Evolutionary conservation across 495 filamentous ascomycete species (phyloP), one percentile per base, ranked within the genome.

Genomic region (Bathelium albidoporum): DNA sequence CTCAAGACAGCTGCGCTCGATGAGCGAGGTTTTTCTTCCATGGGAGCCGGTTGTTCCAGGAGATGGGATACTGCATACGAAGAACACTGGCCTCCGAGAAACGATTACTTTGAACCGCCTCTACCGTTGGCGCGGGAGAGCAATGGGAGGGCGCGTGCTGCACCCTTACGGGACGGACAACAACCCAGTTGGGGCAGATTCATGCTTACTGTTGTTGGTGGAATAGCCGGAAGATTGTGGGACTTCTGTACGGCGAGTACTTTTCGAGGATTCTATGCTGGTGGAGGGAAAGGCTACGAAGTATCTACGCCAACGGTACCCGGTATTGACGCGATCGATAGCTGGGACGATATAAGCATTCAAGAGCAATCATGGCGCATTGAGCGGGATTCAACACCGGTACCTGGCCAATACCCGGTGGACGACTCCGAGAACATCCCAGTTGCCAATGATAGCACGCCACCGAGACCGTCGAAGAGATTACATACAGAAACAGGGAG

Each of bases 251-350:
- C 79, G 69, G 78, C 79, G 1, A 82, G 83, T 11, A 82, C 87
- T 0, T 92, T 96, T 71, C 77, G 80, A 58, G 91, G 91, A 0
- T 96, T 96, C 74, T 86, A 92, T 62, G 88, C 90, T 16, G 91
- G 90, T 28, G 90, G 88, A 20, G 91, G 91, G 4, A 78, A 76
- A 41, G 87, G 84, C 16, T 95, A 90, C 68, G 76, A 81, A n/a
- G 49, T 55, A 10, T 10, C 73, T 68, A 32, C 32, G 49, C 52
- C 61, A 34, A 52, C 34, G 32, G 7, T 32, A 12, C 18, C 63
- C 12, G 49, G 32, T 34, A 5, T 32, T 22, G 39, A 22, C 55
- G 26, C 41, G 34, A 39, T 18, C 22, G 49, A 18, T 18, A 58
- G 18, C 41, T 36, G 20, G 32, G 26, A 64, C 20, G 71, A 74